Percentiles rank a stretch among this genome's conserved stretches.
phyloP scores from a whole-genome alignment of 2,329 filamentous ascomycete genomes.

The Hymenoscyphus scutula region DNA sequence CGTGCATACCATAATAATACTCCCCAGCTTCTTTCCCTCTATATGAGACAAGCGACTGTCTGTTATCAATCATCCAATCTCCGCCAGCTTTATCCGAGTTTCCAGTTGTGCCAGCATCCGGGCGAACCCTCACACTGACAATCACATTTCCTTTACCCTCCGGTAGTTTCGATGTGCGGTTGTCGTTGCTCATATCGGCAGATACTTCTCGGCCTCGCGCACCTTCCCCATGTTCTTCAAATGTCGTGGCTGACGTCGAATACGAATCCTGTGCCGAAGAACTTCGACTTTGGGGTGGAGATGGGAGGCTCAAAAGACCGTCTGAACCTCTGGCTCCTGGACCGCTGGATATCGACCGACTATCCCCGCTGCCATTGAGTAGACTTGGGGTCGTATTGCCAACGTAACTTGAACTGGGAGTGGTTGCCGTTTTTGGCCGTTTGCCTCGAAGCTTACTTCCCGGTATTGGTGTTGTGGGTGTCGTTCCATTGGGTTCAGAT shows the following conservation, averaged over 20 bases:
- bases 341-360: slow-evolving; percentile 65
- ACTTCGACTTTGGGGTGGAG: slow-evolving; percentile 82
- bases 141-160: slow-evolving; percentile 93
- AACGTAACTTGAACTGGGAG: slow-evolving; percentile 37
- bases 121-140: slow-evolving; percentile 90
- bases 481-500: slow-evolving; percentile 24
- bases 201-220: slow-evolving; percentile 34
- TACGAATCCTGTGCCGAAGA: slow-evolving; percentile 93
- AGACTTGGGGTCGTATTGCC: slow-evolving; percentile 62
- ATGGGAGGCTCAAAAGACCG: slow-evolving; percentile 72
- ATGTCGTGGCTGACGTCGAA: slow-evolving; percentile 83
- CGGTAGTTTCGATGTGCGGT: slow-evolving; percentile 45
- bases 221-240: slow-evolving; percentile 72
- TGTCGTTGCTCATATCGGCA: slow-evolving; percentile 34
- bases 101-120: slow-evolving; percentile 67
- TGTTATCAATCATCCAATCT: slow-evolving; percentile 90
- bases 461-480: slow-evolving; percentile 10
- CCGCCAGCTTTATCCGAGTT: slow-evolving; percentile 57
- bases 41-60: slow-evolving; percentile 78
- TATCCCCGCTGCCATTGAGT: slow-evolving; percentile 75
- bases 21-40: slow-evolving; percentile 87
- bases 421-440: slow-evolving; percentile 33
- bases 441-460: slow-evolving; percentile 28
- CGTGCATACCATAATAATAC: slow-evolving; percentile 76
- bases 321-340: slow-evolving; percentile 67